phyloP scores from a whole-genome alignment of 139 green algal species.

The Tetradesmus obliquus region DNA sequence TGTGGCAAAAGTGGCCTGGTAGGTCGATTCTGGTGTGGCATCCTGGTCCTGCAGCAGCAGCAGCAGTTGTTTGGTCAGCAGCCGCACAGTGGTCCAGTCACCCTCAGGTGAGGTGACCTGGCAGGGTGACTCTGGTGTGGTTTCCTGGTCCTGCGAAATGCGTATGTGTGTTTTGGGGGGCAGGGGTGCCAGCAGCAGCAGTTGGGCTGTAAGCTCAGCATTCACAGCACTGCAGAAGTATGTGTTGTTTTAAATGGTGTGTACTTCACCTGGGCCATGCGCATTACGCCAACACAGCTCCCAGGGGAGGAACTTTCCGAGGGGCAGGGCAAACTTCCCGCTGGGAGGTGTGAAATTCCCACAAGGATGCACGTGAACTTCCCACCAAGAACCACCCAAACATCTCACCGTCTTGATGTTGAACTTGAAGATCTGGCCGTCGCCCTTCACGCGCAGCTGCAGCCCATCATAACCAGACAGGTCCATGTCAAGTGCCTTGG shows the following conservation, averaged over 20 bases:
- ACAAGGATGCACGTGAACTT: no score
- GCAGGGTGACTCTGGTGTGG: conserved; percentile 83
- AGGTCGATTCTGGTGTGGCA: conserved; percentile 75
- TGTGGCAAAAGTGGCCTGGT: conserved; percentile 90
- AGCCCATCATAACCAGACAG: conserved; percentile 69
- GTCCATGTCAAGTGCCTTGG: conserved; percentile 53
- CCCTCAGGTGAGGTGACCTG: conserved; percentile 72
- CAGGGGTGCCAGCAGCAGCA: neutral
- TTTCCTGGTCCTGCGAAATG: conserved; percentile 56
- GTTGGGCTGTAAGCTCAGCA: neutral
- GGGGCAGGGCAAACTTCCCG: no score
- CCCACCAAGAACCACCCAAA: neutral
- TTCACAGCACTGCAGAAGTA: no score
- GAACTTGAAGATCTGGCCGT: conserved; percentile 87
- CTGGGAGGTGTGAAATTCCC: no score
- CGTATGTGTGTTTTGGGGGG: neutral
- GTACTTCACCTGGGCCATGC: no score
- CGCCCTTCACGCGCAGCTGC: conserved; percentile 74
- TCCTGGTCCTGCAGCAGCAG: neutral
- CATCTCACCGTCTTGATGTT: conserved; percentile 89
- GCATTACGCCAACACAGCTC: no score
- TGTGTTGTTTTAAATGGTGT: no score
- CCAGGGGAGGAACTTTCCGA: no score
- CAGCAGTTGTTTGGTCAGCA: conserved; percentile 49
- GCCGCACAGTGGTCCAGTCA: conserved; percentile 74